A percentile compares a stretch with the other conserved stretches of the same genome.
Evolutionary conservation across 495 filamentous ascomycete genomes (phyloP).

Genomic region (Ascobolus immersus): DNA sequence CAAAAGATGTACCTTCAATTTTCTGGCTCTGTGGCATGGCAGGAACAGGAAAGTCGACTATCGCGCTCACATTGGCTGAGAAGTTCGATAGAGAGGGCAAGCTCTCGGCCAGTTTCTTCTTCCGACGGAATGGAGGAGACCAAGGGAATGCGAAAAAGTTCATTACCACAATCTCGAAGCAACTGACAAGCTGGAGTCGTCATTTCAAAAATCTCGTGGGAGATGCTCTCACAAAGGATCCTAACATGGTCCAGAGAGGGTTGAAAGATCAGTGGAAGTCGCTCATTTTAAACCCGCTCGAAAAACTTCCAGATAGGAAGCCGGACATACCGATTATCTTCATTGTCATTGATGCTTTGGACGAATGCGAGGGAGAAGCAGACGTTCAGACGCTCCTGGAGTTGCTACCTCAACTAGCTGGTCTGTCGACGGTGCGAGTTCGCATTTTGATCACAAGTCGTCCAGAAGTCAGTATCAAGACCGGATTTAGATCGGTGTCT

Average conservation of each 20-base stretch:
- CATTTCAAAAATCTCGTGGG: constrained; percentile 1
- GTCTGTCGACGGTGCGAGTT: constrained; percentile 6
- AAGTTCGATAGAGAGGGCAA: neutral
- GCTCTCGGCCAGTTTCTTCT: constrained; percentile 7
- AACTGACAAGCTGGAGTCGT: constrained; percentile 2
- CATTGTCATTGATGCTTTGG: constrained; percentile 17
- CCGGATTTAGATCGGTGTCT: constrained; percentile 8
- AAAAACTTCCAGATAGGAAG: constrained; percentile 1
- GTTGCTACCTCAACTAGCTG: constrained; percentile 9
- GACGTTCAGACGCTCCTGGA: constrained; percentile 11
- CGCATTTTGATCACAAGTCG: constrained; percentile 17
- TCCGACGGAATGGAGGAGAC: constrained; percentile 3
- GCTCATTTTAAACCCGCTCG: constrained; percentile 6
- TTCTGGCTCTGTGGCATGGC: constrained; percentile 18
- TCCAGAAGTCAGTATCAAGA: constrained; percentile 14
- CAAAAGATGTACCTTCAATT: no score
- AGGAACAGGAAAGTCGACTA: constrained; percentile 17
- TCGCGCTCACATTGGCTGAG: constrained; percentile 10
- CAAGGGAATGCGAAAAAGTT: constrained; percentile 8
- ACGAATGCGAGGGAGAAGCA: constrained; percentile 14
- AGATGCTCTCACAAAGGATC: constrained; percentile 5
- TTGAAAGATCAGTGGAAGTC: constrained; percentile 6
- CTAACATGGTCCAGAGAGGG: constrained; percentile 1
- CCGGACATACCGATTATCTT: neutral
- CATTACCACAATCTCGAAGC: constrained; percentile 6